Conservation (phyloP, 164 flowering plant genomes). For the Echeveria elegans region DNA sequence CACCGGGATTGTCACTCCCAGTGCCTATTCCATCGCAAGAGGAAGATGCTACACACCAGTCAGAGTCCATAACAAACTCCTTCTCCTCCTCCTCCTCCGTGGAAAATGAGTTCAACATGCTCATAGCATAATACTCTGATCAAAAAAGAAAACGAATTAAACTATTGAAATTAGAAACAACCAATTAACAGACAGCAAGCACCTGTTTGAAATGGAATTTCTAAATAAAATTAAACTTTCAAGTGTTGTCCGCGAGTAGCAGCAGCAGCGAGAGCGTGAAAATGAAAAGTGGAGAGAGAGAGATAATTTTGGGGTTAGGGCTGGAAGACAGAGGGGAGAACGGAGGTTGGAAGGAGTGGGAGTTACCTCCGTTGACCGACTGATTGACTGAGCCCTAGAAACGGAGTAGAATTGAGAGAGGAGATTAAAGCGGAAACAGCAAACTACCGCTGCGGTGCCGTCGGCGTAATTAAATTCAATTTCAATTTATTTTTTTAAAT, state of each 20-base stretch:
- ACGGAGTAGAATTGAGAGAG: not conserved
- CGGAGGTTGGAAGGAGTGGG: not conserved
- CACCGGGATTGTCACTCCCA: constrained; percentile 25
- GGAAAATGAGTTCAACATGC: not conserved
- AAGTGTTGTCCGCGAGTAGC: not conserved
- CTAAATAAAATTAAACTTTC: no score
- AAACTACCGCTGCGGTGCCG: not conserved
- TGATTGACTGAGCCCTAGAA: not conserved
- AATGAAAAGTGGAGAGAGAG: not conserved
- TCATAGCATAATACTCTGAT: not conserved
- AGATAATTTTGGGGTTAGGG: not conserved
- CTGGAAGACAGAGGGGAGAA: not conserved
- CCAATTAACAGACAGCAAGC: no score
- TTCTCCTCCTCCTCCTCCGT: not conserved
- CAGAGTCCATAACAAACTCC: not conserved
- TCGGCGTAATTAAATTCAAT: no score
- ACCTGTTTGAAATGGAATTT: no score
- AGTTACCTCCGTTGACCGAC: not conserved
- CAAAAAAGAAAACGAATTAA: no score
- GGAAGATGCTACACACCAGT: not conserved
- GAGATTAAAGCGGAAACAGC: not conserved
- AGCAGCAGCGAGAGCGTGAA: not conserved
- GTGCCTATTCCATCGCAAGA: constrained; percentile 14
- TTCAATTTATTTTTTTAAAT: no score
- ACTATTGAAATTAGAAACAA: not conserved